Evolutionary conservation across 192 early-diverging fungal genomes (phyloP).

Genomic region (Coemansia sp.): DNA sequence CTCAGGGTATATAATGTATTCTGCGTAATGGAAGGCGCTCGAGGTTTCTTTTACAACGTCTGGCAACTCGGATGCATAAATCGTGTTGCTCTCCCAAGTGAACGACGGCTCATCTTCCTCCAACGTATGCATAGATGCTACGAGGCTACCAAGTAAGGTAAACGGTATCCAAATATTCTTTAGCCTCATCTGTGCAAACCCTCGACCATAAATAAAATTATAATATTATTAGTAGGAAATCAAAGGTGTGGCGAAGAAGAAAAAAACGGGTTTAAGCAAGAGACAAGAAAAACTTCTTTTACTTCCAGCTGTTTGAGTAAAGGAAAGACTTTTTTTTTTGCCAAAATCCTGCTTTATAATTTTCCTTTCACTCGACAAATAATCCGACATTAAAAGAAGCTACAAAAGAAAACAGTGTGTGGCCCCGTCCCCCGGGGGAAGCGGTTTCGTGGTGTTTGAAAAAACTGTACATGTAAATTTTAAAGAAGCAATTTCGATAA

Average conservation of each 20-base stretch:
- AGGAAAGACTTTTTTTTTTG: not conserved
- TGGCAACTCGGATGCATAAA: constrained; percentile 4
- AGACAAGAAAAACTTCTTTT: not conserved
- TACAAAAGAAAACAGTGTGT: no score
- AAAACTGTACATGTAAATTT: no score
- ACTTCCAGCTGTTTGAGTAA: not conserved
- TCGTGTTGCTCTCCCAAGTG: not conserved
- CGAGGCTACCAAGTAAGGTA: not conserved
- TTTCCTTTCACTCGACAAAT: no score
- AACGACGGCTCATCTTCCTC: not conserved
- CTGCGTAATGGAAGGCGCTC: no score
- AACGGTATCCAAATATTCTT: not conserved
- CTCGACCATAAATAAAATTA: no score
- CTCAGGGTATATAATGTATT: not conserved
- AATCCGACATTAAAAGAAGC: no score
- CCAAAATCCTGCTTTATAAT: no score
- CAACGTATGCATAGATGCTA: not conserved
- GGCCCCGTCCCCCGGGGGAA: no score
- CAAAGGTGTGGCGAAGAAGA: no score
- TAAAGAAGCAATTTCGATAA: no score
- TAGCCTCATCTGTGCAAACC: not conserved
- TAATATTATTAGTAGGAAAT: no score
- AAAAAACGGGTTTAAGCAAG: not conserved
- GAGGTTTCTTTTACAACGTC: not conserved
- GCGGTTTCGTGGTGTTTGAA: no score